Evolutionary conservation across 2,329 filamentous ascomycete genomes (phyloP).

Genomic region (Capronia epimyces): DNA sequence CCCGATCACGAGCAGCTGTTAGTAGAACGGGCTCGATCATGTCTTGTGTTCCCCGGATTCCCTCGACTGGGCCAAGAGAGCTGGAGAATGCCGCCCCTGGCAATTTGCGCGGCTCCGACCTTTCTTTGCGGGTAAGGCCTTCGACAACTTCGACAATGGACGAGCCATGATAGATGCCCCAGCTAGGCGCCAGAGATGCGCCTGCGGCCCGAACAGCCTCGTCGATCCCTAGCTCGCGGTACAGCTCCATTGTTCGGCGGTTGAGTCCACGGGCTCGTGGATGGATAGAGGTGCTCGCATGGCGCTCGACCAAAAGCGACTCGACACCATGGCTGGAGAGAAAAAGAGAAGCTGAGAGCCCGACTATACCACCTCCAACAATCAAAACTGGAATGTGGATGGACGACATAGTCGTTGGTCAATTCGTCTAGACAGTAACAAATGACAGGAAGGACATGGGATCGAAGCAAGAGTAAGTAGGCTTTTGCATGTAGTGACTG

Average conservation of each 20-base stretch:
- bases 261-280: conserved; percentile 25
- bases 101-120: conserved; percentile 29
- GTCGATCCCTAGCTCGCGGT: conserved; percentile 18
- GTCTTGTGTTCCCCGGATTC: conserved; percentile 34
- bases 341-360: conserved; percentile 36
- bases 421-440: too few species aligned
- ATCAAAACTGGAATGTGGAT: conserved; percentile 35
- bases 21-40: conserved; percentile 39
- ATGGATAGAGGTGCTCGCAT: conserved; percentile 3
- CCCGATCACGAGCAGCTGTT: conserved; percentile 32
- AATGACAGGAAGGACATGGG: too few species aligned
- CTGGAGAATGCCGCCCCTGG: conserved; percentile 27
- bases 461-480: too few species aligned
- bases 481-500: too few species aligned
- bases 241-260: conserved; percentile 35
- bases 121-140: conserved; percentile 16
- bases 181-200: not conserved
- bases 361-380: conserved; percentile 43
- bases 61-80: not conserved
- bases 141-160: not conserved
- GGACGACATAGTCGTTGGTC: too few species aligned
- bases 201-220: not conserved
- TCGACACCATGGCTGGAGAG: conserved; percentile 3
- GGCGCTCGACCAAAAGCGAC: conserved; percentile 3
- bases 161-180: not conserved